Conservation (phyloP, 306 rosid genomes). For the Prunus salicina region DNA sequence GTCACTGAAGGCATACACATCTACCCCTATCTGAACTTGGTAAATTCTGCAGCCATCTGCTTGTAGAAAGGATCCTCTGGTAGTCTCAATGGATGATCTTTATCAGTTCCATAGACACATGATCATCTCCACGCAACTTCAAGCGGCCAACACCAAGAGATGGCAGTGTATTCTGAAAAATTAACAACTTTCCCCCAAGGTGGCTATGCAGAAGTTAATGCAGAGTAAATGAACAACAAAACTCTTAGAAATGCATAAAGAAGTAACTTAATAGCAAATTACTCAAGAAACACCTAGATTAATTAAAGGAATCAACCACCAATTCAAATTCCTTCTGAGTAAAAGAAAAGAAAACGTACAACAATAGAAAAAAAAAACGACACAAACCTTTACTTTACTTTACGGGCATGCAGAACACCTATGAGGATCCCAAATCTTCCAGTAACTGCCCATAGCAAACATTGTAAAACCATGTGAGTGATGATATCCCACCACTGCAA, state of each 20-base stretch:
- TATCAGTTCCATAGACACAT: conserved; percentile 89
- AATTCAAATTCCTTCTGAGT: too few relatives aligned
- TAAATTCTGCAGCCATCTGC: conserved; percentile 99
- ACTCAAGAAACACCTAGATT: background rate
- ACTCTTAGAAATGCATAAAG: background rate
- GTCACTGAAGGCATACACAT: conserved; percentile 90
- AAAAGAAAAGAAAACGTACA: too few relatives aligned
- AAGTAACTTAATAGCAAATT: conserved; percentile 1
- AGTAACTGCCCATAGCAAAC: too few relatives aligned
- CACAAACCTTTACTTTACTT: too few relatives aligned
- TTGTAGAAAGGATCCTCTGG: conserved; percentile 98
- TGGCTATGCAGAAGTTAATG: conserved; percentile 54
- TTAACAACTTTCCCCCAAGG: conserved; percentile 93
- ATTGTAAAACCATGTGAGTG: too few relatives aligned
- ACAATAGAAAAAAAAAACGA: too few relatives aligned
- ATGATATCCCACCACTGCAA: too few relatives aligned
- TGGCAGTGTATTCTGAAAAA: conserved; percentile 92
- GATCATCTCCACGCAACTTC: conserved; percentile 92
- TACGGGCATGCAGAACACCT: too few relatives aligned
- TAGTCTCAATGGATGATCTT: conserved; percentile 73
- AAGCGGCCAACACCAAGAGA: conserved; percentile 96
- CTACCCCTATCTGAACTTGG: conserved; percentile 83
- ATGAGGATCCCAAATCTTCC: too few relatives aligned
- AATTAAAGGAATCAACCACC: too few relatives aligned
- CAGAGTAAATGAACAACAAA: conserved; percentile 22